Evolutionary conservation across 2,329 filamentous ascomycete genomes (phyloP).

Genomic region (Teratosphaeria epicoccoides): DNA sequence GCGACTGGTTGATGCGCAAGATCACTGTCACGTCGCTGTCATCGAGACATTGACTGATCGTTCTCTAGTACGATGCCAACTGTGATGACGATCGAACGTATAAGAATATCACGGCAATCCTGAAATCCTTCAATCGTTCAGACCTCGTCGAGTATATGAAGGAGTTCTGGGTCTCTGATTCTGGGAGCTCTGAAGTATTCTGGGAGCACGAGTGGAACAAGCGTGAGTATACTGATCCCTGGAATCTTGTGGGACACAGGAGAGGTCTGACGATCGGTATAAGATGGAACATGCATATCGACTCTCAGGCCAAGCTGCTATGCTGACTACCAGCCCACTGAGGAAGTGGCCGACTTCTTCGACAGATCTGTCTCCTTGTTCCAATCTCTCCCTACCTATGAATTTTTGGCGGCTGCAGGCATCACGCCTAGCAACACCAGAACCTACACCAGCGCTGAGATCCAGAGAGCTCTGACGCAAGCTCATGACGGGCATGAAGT

Average conservation of each 20-base stretch:
- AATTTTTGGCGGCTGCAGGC: conserved; percentile 50
- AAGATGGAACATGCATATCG: conserved; percentile 63
- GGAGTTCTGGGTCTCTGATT: conserved; percentile 57
- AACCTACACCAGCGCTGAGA: conserved; percentile 41
- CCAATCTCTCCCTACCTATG: conserved; percentile 54
- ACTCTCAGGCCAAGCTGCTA: conserved; percentile 58
- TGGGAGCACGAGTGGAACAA: conserved; percentile 64
- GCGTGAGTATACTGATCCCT: too few relatives aligned
- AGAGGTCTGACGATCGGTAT: too few relatives aligned
- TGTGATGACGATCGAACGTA: conserved; percentile 55
- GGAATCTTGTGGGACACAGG: too few relatives aligned
- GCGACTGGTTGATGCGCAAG: too few relatives aligned
- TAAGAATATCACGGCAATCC: conserved; percentile 53
- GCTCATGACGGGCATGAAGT: conserved; percentile 46
- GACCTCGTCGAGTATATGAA: conserved; percentile 57
- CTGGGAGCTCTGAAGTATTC: conserved; percentile 52
- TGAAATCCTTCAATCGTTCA: conserved; percentile 43
- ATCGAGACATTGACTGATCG: too few relatives aligned
- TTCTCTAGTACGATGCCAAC: conserved; percentile 45
- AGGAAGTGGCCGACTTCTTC: conserved; percentile 62
- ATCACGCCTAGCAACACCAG: conserved; percentile 43
- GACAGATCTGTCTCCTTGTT: conserved; percentile 55
- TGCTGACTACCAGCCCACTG: conserved; percentile 42
- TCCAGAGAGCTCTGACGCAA: conserved; percentile 47
- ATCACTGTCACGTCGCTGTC: too few relatives aligned